Evolutionary conservation across 2,329 filamentous ascomycete genomes (phyloP).

Genomic region (Trichophyton simii): DNA sequence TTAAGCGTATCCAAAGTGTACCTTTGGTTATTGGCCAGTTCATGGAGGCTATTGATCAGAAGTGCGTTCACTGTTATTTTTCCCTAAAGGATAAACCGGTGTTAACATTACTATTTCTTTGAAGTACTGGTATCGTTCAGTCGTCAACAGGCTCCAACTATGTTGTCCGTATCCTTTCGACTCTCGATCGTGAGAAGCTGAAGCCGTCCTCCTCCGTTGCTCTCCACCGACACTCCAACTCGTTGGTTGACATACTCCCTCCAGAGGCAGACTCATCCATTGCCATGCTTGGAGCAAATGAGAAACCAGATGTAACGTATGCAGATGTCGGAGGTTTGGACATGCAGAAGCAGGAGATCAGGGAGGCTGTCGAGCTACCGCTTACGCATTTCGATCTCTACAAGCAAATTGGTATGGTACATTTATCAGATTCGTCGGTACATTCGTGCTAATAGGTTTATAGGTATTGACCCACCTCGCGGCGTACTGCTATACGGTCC

Average conservation of each 20-base stretch:
- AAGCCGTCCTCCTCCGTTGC: conserved; percentile 97
- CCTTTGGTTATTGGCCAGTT: conserved; percentile 97
- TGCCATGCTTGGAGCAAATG: conserved; percentile 89
- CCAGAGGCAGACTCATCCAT: conserved; percentile 98
- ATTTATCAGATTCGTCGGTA: neutral
- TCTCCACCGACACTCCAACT: conserved; percentile 95
- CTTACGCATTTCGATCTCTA: conserved; percentile 97
- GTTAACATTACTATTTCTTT: neutral
- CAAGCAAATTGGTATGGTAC: conserved; percentile 69
- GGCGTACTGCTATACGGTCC: conserved; percentile 94
- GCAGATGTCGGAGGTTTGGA: conserved; percentile 94
- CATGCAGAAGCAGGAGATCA: conserved; percentile 99
- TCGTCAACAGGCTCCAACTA: conserved; percentile 98
- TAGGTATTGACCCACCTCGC: conserved; percentile 80
- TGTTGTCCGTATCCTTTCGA: conserved; percentile 94
- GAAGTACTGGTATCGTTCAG: conserved; percentile 91
- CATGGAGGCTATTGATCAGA: conserved; percentile 99
- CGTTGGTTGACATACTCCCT: conserved; percentile 95
- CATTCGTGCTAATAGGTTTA: neutral
- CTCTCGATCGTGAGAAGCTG: conserved; percentile 91
- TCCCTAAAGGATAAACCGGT: neutral
- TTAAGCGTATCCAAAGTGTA: conserved; percentile 98
- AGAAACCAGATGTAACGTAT: conserved; percentile 97
- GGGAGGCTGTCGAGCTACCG: conserved; percentile 92
- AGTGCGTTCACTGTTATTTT: conserved; percentile 45